Evolutionary conservation across 2,329 filamentous ascomycete genomes (phyloP).

Genomic region (Xylaria sp.): DNA sequence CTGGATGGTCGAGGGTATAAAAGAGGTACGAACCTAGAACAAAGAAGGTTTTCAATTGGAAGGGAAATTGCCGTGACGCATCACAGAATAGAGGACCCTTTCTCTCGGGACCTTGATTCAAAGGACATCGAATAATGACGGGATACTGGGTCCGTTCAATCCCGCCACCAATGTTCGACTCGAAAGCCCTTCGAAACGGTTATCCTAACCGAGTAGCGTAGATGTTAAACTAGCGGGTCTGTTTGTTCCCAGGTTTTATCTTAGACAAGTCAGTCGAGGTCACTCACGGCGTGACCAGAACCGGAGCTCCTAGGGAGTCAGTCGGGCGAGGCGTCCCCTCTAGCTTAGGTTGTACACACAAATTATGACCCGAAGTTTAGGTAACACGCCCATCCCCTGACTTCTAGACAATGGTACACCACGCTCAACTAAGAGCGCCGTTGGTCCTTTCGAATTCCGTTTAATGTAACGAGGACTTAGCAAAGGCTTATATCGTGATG

Average conservation of each 20-base stretch:
- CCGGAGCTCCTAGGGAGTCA: neutral
- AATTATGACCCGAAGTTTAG: too few species aligned
- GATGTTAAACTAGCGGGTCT: neutral
- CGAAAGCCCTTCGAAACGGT: neutral
- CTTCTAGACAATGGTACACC: neutral
- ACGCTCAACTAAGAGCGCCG: neutral
- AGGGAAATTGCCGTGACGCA: neutral
- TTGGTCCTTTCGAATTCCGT: neutral
- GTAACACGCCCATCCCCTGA: too few species aligned
- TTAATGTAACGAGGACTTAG: too few species aligned
- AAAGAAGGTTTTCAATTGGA: slow-evolving; percentile 4
- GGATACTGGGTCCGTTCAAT: neutral
- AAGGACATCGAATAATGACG: neutral
- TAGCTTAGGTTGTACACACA: neutral
- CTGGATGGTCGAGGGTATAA: neutral
- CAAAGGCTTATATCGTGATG: too few species aligned
- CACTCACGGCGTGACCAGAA: neutral
- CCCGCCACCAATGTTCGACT: neutral
- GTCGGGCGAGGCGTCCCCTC: too few species aligned
- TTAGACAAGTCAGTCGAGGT: neutral
- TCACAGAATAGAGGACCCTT: neutral
- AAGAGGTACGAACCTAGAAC: neutral
- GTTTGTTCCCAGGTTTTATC: neutral
- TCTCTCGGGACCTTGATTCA: neutral
- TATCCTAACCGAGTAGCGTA: neutral